phyloP scores from a whole-genome alignment of 1,284 basidiomycete genomes.

The Ceratobasidium sp. region DNA sequence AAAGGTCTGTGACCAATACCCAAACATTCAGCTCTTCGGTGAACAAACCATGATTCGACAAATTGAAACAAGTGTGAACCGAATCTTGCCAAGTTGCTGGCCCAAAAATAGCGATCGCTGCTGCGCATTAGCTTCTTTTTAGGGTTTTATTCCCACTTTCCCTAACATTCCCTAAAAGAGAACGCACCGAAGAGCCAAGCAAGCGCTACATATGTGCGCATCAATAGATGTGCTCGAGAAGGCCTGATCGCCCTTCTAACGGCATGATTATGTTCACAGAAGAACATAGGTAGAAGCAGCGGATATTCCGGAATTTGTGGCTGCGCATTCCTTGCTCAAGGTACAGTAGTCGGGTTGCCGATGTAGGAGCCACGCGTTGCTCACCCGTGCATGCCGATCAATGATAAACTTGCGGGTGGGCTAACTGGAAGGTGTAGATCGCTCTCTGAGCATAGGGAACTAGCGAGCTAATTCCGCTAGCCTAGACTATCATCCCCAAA shows the following conservation, averaged over 20 bases:
- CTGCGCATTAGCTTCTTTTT: background rate
- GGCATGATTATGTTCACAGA: background rate
- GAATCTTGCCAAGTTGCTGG: background rate
- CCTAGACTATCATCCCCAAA: too few species aligned
- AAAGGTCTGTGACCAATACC: background rate
- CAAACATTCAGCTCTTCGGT: background rate
- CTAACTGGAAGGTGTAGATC: too few species aligned
- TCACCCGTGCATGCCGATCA: too few species aligned
- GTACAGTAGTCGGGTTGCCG: slow-evolving; percentile 3
- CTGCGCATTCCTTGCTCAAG: background rate
- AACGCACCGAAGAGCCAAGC: background rate
- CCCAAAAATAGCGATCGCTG: background rate
- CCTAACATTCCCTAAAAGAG: background rate
- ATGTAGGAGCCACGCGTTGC: background rate
- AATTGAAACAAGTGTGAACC: background rate
- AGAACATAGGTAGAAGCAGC: background rate
- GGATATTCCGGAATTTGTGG: background rate
- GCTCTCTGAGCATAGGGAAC: too few species aligned
- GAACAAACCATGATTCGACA: background rate
- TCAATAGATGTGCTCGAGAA: background rate
- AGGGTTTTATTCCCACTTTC: background rate
- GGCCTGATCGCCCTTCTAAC: background rate
- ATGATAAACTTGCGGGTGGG: too few species aligned
- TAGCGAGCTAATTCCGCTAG: too few species aligned
- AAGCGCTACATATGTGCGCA: background rate